A percentile compares a stretch with the other conserved stretches of the same genome.
These are phyloP conservation scores for Dryadomyces sulphureus DNA, from an alignment of 2,329 filamentous ascomycete genomes.

Conservation along the genomic window DNA sequence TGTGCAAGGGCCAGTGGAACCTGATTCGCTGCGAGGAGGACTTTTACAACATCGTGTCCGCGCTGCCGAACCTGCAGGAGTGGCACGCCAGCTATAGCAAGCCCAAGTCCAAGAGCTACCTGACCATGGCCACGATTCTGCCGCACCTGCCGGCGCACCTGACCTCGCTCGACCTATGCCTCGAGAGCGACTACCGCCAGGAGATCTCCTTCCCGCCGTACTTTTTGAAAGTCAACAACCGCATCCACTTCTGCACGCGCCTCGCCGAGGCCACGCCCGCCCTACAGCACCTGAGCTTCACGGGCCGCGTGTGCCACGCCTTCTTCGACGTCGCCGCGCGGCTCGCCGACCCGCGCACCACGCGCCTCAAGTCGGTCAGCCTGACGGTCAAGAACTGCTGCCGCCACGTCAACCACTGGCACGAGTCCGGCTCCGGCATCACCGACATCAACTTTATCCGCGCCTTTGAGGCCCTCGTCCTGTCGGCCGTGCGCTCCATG, in stretches of 20 bases:
- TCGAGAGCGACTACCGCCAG: slow-evolving; percentile 58
- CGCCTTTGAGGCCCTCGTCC: slow-evolving; percentile 53
- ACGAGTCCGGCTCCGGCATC: slow-evolving; percentile 54
- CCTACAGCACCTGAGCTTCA: slow-evolving; percentile 56
- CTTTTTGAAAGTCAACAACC: slow-evolving; percentile 42
- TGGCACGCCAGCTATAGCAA: slow-evolving; percentile 54
- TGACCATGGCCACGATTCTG: slow-evolving; percentile 51
- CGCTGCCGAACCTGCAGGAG: slow-evolving; percentile 49
- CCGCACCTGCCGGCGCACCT: slow-evolving; percentile 41
- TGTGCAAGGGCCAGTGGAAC: slow-evolving; percentile 67
- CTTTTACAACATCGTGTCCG: slow-evolving; percentile 44
- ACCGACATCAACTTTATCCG: slow-evolving; percentile 58
- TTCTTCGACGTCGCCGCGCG: slow-evolving; percentile 48
- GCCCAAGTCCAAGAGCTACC: slow-evolving; percentile 59
- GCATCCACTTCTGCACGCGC: slow-evolving; percentile 49
- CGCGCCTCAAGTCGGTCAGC: slow-evolving; percentile 50
- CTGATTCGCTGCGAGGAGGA: slow-evolving; percentile 50
- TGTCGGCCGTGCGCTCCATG: slow-evolving; percentile 47
- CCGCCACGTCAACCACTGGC: slow-evolving; percentile 35
- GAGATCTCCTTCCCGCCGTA: slow-evolving; percentile 46
- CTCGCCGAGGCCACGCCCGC: slow-evolving; percentile 45
- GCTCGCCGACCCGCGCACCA: slow-evolving; percentile 30
- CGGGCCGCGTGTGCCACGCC: slow-evolving; percentile 54
- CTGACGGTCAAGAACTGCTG: slow-evolving; percentile 64
- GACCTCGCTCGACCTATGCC: slow-evolving; percentile 48